Base-by-base conservation (phyloP, 345 rosid species). In the Brassica juncea region DNA sequence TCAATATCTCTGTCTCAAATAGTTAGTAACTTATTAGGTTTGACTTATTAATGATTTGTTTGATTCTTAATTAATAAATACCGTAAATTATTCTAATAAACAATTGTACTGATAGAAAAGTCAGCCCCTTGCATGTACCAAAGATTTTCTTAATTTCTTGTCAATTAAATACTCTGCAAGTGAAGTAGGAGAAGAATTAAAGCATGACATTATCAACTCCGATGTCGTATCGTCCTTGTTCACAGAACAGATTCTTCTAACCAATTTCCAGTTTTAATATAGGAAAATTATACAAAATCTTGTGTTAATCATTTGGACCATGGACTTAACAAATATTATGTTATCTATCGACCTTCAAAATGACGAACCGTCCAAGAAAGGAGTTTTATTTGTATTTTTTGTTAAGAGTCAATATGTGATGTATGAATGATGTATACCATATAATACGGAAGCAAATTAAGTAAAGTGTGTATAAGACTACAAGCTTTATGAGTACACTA, bases 111-210 rank as follows among this genome's bases (percentile, higher is more conserved):
- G 10, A 27, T 44, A 49, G 28, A 74, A 80, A 80, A 80, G 83
- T 80, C 83, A 80, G 83, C 83, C 55, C 71, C 52, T 55, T 54
- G 16, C 15, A 63, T 49, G 60, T 62, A 63, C 71, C 34, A 68
- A 75, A 80, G 68, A 70, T 75, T 63, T 54, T 80, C 58, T 19
- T 28, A 54, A 74, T 54, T 54, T 21, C 8, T 80, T 74, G 15
- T 39, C 54, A 74, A 47, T 54, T 69, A 5, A 55, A 70, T 74
- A 64, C 28, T 70, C 6, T 55, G 32, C 23, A 63, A 80, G 83
- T 80, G 83, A 80, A 80, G 83, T 80, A 64, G 80, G 83, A 70
- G 79, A 74, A 75, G 76, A 80, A 75, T 55, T 75, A 80, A 80
- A 80, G 80, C 83, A 80, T 75, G 83, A 57, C 25, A 30, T 80